Conservation (phyloP, 768 basidiomycete genomes). For the Coprinellus aureogranulatus region DNA sequence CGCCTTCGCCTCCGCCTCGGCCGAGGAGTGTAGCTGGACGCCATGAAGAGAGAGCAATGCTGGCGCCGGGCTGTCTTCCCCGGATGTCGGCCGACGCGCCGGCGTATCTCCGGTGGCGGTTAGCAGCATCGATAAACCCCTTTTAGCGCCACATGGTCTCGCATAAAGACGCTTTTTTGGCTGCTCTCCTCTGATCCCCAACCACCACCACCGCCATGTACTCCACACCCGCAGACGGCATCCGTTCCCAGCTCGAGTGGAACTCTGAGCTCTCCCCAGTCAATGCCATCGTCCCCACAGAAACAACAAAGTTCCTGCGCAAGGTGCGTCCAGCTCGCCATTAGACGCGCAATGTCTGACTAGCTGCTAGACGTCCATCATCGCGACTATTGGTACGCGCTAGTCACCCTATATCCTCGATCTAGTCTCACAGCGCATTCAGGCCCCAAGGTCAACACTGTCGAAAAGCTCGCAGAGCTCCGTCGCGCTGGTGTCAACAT, state of each 20-base stretch:
- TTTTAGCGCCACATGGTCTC: not conserved
- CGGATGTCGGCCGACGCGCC: too few species aligned
- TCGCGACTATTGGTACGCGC: conserved; percentile 88
- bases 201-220: conserved; percentile 42
- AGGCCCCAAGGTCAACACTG: conserved; percentile 94
- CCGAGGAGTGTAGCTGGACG: too few species aligned
- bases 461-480: conserved; percentile 83
- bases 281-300: conserved; percentile 66
- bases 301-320: conserved; percentile 82
- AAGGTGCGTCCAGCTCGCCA: conserved; percentile 58
- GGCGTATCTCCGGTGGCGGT: not conserved
- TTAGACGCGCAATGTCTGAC: conserved; percentile 3
- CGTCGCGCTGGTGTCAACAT: conserved; percentile 95
- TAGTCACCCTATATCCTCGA: conserved; percentile 6
- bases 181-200: conserved; percentile 11
- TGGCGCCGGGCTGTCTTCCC: too few species aligned
- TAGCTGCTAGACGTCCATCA: conserved; percentile 79
- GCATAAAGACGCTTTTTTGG: not conserved
- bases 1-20: too few species aligned
- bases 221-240: conserved; percentile 44
- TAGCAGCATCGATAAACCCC: conserved; percentile 2
- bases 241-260: conserved; percentile 90
- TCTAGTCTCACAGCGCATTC: conserved; percentile 6
- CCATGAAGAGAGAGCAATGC: too few species aligned
- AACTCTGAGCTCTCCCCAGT: conserved; percentile 76